phyloP scores from a whole-genome alignment of 768 basidiomycete species.

The Boletus tomentosulus region DNA sequence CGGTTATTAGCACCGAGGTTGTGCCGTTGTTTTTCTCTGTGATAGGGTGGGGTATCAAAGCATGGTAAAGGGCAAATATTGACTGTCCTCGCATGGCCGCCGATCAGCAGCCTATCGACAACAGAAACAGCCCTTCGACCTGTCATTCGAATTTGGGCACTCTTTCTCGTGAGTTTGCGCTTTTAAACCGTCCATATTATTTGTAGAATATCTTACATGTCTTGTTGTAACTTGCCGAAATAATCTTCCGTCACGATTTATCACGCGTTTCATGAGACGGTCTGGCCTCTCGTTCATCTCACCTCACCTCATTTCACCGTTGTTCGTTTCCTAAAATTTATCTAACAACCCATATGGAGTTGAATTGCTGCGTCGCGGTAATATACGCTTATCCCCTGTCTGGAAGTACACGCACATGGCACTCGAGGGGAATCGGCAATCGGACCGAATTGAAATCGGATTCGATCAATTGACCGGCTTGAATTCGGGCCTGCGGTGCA shows the following conservation, averaged over 20 bases:
- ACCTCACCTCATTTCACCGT: not conserved
- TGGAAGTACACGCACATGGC: not conserved
- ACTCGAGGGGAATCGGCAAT: not conserved
- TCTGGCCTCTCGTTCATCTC: not conserved
- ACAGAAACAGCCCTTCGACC: too few species aligned
- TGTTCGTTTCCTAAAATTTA: not conserved
- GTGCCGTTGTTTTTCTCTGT: slow-evolving; percentile 67
- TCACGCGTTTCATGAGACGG: not conserved
- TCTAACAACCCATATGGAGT: not conserved
- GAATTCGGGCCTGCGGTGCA: too few species aligned
- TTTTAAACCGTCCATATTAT: not conserved
- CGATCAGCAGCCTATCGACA: too few species aligned
- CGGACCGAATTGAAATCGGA: too few species aligned
- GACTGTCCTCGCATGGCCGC: not conserved
- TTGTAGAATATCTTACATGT: not conserved
- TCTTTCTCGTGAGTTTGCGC: too few species aligned
- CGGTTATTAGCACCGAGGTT: slow-evolving; percentile 54
- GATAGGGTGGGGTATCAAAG: slow-evolving; percentile 62
- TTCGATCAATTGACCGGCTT: not conserved
- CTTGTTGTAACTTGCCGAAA: not conserved
- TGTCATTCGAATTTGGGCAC: too few species aligned
- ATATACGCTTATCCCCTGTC: not conserved
- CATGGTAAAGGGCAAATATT: slow-evolving; percentile 23
- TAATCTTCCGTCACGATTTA: not conserved
- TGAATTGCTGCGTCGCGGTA: not conserved